Evolutionary conservation across 1,284 basidiomycete species (phyloP).

Genomic region (Papiliotrema flavescens): DNA sequence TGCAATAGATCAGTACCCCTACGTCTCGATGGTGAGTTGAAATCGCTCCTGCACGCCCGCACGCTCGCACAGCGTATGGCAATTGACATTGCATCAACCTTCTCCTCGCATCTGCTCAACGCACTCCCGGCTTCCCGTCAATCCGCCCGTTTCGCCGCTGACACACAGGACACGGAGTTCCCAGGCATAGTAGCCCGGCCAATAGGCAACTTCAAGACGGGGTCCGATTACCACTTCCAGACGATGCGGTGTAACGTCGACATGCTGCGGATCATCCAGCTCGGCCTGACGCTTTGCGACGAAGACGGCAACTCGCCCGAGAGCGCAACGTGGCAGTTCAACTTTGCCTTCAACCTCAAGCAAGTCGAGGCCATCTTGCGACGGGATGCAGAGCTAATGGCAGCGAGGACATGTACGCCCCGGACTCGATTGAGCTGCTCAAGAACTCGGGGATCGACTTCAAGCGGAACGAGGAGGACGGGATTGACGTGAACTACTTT

Average conservation of each 20-base stretch:
- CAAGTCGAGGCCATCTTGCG: conserved; percentile 49
- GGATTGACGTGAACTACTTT: conserved; percentile 91
- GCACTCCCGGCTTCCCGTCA: no score
- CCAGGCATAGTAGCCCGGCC: conserved; percentile 97
- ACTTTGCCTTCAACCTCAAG: conserved; percentile 90
- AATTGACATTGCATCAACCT: no score
- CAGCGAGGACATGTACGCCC: conserved; percentile 91
- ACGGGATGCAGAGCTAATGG: background rate
- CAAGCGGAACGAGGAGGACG: conserved; percentile 84
- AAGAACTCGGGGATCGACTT: conserved; percentile 97
- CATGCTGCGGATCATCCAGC: conserved; percentile 94
- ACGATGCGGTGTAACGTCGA: conserved; percentile 99
- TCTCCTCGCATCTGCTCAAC: no score
- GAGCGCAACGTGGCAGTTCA: conserved; percentile 97
- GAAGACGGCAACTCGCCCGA: conserved; percentile 89
- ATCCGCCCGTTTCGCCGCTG: no score
- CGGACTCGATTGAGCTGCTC: conserved; percentile 90
- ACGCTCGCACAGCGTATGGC: no score
- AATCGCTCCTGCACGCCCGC: conserved; percentile 6
- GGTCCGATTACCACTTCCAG: conserved; percentile 98
- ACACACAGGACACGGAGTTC: conserved; percentile 88
- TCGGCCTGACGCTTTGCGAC: conserved; percentile 91
- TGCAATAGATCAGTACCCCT: conserved; percentile 85
- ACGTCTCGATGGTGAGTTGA: conserved; percentile 81
- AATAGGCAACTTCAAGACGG: conserved; percentile 93